A percentile compares a stretch with the other conserved stretches of the same genome.
phyloP scores from a whole-genome alignment of 1,284 basidiomycete species.

The Neonothopanus nambi region DNA sequence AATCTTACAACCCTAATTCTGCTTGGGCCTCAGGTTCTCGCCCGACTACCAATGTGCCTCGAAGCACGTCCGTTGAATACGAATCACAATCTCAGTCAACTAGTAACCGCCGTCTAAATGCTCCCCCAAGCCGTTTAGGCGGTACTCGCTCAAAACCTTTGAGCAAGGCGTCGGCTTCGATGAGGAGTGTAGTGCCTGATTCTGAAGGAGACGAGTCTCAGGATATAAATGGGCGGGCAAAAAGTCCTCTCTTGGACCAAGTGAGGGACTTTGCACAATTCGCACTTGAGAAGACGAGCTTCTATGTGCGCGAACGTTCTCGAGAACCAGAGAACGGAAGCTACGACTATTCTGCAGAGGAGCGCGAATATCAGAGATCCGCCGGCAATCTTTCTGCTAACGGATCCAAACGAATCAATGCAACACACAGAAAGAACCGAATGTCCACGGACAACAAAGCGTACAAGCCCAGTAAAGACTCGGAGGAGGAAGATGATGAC shows the following conservation, averaged over 20 bases:
- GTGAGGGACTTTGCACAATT: conserved; percentile 50
- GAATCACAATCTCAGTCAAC: conserved; percentile 63
- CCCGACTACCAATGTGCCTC: conserved; percentile 47
- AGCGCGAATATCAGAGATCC: conserved; percentile 51
- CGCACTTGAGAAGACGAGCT: conserved; percentile 50
- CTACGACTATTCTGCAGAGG: conserved; percentile 78
- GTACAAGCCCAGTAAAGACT: conserved; percentile 67
- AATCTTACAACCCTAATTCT: conserved; percentile 50
- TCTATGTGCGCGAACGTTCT: conserved; percentile 60
- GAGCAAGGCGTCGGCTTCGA: conserved; percentile 49
- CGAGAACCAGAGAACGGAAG: conserved; percentile 59
- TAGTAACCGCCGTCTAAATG: conserved; percentile 51
- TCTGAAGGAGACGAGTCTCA: conserved; percentile 60
- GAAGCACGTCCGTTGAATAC: conserved; percentile 77
- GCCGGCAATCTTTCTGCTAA: conserved; percentile 29
- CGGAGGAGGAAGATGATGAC: conserved; percentile 58
- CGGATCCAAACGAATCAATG: conserved; percentile 29
- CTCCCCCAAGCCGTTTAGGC: conserved; percentile 49
- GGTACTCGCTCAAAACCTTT: conserved; percentile 40
- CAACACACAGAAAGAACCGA: conserved; percentile 50
- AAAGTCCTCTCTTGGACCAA: conserved; percentile 63
- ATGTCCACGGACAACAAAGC: conserved; percentile 79
- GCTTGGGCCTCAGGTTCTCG: conserved; percentile 66
- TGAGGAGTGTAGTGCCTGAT: conserved; percentile 51
- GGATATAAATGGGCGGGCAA: conserved; percentile 45